phyloP scores from a whole-genome alignment of 2,329 filamentous ascomycete species.

The Hansfordia pulvinata region DNA sequence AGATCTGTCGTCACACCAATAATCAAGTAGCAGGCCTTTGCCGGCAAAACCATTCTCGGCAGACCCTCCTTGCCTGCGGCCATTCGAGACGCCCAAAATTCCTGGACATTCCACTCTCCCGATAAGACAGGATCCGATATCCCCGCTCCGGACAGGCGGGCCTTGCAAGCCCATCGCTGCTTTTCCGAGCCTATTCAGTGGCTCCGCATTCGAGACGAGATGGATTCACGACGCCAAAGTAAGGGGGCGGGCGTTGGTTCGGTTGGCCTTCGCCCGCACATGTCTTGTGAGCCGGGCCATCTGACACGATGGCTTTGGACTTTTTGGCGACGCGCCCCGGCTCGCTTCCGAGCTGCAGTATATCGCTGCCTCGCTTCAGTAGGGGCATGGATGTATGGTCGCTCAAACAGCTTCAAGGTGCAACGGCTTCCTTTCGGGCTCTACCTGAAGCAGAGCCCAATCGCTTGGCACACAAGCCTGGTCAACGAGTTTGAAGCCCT shows the following conservation, averaged over 20 bases:
- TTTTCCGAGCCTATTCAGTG: constrained; percentile 5
- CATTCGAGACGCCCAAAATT: constrained; percentile 1
- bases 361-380: constrained; percentile 3
- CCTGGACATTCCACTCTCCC: constrained; percentile 3
- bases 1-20: too few relatives aligned
- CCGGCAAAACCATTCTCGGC: constrained; percentile 1
- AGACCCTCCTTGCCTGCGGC: constrained; percentile 1
- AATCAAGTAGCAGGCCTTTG: too few relatives aligned
- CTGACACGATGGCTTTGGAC: too few relatives aligned
- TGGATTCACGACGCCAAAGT: constrained; percentile 1
- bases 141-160: too few relatives aligned
- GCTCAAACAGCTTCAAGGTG: constrained; percentile 4
- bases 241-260: neutral
- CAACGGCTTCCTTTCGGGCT: constrained; percentile 9
- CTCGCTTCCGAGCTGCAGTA: constrained; percentile 2
- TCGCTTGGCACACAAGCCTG: constrained; percentile 1
- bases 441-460: constrained; percentile 4
- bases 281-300: neutral
- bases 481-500: constrained; percentile 5
- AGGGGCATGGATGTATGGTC: constrained; percentile 5
- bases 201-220: constrained; percentile 2
- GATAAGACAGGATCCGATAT: too few relatives aligned
- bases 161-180: constrained; percentile 1
- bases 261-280: neutral
- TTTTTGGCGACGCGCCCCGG: constrained; percentile 2